Evolutionary conservation across 1,139 yeast species (phyloP).

Genomic region (Eremothecium coryli): DNA sequence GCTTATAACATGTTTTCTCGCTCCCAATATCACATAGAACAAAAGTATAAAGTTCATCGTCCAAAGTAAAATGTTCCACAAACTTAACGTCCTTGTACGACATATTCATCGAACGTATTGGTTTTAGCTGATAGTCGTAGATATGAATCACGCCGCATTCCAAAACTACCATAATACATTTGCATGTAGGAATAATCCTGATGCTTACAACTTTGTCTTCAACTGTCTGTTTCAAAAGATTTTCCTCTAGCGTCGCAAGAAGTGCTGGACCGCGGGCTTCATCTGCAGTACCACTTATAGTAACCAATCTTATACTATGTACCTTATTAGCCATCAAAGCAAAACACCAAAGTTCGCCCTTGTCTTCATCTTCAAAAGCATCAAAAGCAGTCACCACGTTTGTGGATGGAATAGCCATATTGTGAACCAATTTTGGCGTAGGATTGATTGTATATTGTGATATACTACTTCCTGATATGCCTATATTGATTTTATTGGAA

Average conservation of each 20-base stretch:
- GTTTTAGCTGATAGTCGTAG: slow-evolving; percentile 25
- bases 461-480: slow-evolving; percentile 68
- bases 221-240: slow-evolving; percentile 25
- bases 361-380: slow-evolving; percentile 11
- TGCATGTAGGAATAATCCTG: slow-evolving; percentile 21
- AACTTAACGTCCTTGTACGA: slow-evolving; percentile 20
- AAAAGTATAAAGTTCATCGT: slow-evolving; percentile 15
- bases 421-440: slow-evolving; percentile 55
- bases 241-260: slow-evolving; percentile 15
- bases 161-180: slow-evolving; percentile 35
- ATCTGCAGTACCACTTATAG: slow-evolving; percentile 13
- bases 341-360: slow-evolving; percentile 20
- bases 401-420: slow-evolving; percentile 30
- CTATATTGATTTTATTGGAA: slow-evolving; percentile 39
- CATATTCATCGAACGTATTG: slow-evolving; percentile 17
- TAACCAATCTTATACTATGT: slow-evolving; percentile 14
- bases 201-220: slow-evolving; percentile 30
- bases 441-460: slow-evolving; percentile 68
- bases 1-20: slow-evolving; percentile 20
- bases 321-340: slow-evolving; percentile 15
- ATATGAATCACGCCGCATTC: slow-evolving; percentile 38
- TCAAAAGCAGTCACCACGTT: slow-evolving; percentile 29
- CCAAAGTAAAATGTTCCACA: slow-evolving; percentile 19
- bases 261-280: slow-evolving; percentile 9
- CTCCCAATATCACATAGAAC: slow-evolving; percentile 19